Evolutionary conservation across 2,329 filamentous ascomycete species (phyloP), one percentile per base, ranked within the genome.

Genomic region (Colletotrichum euphorbiae): DNA sequence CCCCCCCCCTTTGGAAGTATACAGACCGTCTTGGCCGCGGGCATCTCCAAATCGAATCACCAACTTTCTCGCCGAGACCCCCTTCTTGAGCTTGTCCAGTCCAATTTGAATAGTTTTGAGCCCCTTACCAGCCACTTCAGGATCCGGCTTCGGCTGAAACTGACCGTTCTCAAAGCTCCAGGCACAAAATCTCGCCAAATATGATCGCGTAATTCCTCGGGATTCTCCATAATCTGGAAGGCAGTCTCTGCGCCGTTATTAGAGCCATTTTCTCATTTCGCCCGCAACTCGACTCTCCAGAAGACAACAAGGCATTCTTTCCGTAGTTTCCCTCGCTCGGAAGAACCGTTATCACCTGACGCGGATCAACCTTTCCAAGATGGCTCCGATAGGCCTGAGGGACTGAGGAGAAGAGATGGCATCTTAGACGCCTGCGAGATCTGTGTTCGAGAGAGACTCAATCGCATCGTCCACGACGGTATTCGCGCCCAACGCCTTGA

Each of bases 401-500:
- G 62, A 54, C 4, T 54, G 33, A 0, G 3, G 38, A 19, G 36
- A 31, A 0, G 62, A 61, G 6, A 62, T 55, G 5, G 63, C 62
- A 40, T 65, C 63, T 42, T 62, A 67, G 0, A 57, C 50, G 0
- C 58, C 63, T 1, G 19, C 63, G 11, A 62, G 6, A 15, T 50
- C 42, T 2, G n/a, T 21, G 1, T 28, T 62, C 4, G 21, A 13
- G 13, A 62, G 11, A 0, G 24, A 33, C 6, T 19, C 7, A 0
- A 56, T 9, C 1, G 24, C n/a, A 5, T 79, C 74, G 1, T 71
- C 67, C 9, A 75, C 70, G 1, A 80, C 63, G 1, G 77, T 71
- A 12, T 71, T 74, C 0, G 83, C 83, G 0, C 84, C 84, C 0
- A 86, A 77, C 4, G 70, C 68, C 66, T 78, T 80, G 6, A 82